phyloP scores from a whole-genome alignment of 2,329 filamentous ascomycete species.

The Hypoxylon rubiginosum region DNA sequence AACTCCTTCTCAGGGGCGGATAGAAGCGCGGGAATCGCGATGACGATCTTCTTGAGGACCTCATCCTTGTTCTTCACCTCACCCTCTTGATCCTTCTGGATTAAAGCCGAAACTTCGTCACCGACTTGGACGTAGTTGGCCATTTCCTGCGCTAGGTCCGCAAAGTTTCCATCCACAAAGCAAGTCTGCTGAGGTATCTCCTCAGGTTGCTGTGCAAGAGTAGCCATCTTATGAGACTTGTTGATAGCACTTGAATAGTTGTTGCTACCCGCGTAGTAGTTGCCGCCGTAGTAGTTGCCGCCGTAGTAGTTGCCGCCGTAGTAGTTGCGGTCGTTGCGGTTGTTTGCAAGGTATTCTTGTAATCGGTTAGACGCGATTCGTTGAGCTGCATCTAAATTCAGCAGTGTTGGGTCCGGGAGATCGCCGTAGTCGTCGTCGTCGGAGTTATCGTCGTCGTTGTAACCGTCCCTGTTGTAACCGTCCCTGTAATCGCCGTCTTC shows the following conservation, averaged over 20 bases:
- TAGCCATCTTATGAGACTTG: background rate
- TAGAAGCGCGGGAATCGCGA: slow-evolving; percentile 82
- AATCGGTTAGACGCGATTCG: no score
- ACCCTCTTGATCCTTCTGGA: slow-evolving; percentile 72
- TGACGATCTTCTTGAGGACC: slow-evolving; percentile 88
- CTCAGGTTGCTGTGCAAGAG: slow-evolving; percentile 20
- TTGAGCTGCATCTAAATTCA: no score
- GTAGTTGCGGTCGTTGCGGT: no score
- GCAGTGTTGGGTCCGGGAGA: no score
- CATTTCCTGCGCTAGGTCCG: slow-evolving; percentile 94
- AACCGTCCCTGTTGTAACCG: no score
- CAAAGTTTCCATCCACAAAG: slow-evolving; percentile 91
- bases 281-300: no score
- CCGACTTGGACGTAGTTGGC: slow-evolving; percentile 91
- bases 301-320: no score
- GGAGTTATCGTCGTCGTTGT: no score
- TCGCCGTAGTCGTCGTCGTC: background rate
- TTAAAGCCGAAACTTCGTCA: slow-evolving; percentile 80
- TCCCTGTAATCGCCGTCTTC: no score
- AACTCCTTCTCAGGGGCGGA: slow-evolving; percentile 95
- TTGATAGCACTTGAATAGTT: no score
- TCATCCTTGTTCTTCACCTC: slow-evolving; percentile 74
- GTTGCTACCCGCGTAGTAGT: no score
- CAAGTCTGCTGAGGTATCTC: slow-evolving; percentile 68
- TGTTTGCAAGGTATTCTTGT: no score